Evolutionary conservation across 768 basidiomycete species (phyloP), one percentile per base, ranked within the genome.

Genomic region (Paxillus rubicundulus): DNA sequence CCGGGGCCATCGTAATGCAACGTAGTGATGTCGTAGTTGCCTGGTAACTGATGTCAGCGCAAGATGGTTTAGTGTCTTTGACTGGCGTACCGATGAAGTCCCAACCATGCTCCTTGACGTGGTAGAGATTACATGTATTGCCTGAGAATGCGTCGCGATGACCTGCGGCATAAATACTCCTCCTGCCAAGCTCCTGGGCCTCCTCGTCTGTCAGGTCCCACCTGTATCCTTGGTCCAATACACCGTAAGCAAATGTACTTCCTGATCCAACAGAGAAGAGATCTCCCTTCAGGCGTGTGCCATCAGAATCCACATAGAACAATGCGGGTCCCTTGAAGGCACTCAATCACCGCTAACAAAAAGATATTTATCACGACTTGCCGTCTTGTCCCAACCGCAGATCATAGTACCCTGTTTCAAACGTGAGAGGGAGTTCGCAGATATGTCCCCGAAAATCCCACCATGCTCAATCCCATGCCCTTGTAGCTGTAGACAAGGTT

Each of bases 181-280:
- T 76, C 66, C 94, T 75, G 16, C 89, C 97, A 21, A 98, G 84
- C 64, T 98, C 97, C 66, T 92, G 89, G 2, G 97, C 97, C 56
- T 97, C 96, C 55, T 86, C 93, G 52, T 91, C 92, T 18, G 86
- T 82, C 54, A 99, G 73, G 65, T 98, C 94, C 91, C 90, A 98
- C 54, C 76, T 82, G 68, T 95, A 94, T 12, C 89, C 94, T 72
- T 97, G 95, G 71, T 98, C 97, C 44, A 97, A 79, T 2, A 98
- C 92, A 79, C 97, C 96, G 64, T 98, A 98, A n/a, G 97, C 97
- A 61, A 94, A 97, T 7, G 97, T 98, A 68, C 90, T 92, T 63
- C 97, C 97, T 4, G 96, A 98, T 27, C 97, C 97, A 33, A 99
- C 97, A 5, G 94, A 97, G 77, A 99, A 99, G n/a, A 98, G 71